Evolutionary conservation across 2,329 filamentous ascomycete genomes (phyloP).

Genomic region (Apiospora hydei): DNA sequence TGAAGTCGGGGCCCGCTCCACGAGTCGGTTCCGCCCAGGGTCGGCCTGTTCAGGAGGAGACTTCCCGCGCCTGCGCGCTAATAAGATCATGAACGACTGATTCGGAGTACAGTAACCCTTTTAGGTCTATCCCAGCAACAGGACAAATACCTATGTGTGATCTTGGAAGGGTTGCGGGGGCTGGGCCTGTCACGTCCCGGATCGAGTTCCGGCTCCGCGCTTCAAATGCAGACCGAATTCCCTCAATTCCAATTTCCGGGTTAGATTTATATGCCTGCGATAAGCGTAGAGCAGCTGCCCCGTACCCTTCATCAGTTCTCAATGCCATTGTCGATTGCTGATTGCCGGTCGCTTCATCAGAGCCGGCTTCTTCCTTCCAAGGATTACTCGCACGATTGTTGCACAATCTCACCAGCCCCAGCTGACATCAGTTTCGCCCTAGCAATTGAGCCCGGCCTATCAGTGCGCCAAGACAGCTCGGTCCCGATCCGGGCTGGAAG

Average conservation of each 20-base stretch:
- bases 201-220: background rate
- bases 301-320: background rate
- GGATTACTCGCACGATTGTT: no score
- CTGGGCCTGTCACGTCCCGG: background rate
- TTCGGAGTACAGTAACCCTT: background rate
- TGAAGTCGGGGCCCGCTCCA: background rate
- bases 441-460: conserved; percentile 5
- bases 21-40: background rate
- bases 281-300: background rate
- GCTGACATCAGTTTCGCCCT: background rate
- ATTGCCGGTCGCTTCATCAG: background rate
- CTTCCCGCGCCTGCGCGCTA: background rate
- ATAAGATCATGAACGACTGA: background rate
- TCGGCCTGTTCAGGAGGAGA: background rate
- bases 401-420: background rate
- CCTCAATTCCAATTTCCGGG: conserved; percentile 4
- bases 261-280: background rate
- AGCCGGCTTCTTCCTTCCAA: background rate
- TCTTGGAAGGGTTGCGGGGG: background rate
- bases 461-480: background rate
- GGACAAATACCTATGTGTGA: background rate
- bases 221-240: background rate
- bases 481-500: background rate
- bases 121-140: background rate
- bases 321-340: background rate